Conservation (phyloP, 2,329 filamentous ascomycete genomes). For the Apiospora sp. region DNA sequence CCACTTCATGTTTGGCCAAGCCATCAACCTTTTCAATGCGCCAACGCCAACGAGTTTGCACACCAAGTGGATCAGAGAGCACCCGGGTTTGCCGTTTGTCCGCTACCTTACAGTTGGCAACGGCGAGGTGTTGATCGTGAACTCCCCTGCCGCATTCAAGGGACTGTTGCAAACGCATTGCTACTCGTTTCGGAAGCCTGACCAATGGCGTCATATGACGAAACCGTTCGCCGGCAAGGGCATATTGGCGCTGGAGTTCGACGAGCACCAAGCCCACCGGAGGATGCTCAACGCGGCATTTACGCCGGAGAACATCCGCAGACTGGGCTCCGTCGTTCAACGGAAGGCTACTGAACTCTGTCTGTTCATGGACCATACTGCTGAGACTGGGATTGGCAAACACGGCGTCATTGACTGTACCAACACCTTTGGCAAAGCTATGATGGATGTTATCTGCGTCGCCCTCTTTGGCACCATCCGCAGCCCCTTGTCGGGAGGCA, state of each 20-base stretch:
- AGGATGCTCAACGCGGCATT: constrained; percentile 45
- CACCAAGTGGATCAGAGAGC: constrained; percentile 36
- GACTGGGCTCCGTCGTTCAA: constrained; percentile 41
- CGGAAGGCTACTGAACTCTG: too few relatives aligned
- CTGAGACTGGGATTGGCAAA: constrained; percentile 22
- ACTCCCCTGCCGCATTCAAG: not conserved
- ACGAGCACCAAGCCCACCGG: constrained; percentile 46
- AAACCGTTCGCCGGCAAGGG: not conserved
- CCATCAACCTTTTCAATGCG: constrained; percentile 30
- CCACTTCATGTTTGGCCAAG: constrained; percentile 35
- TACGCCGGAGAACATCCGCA: constrained; percentile 40
- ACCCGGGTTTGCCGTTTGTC: constrained; percentile 38
- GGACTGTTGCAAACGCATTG: not conserved
- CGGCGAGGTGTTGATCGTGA: not conserved
- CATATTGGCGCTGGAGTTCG: constrained; percentile 45
- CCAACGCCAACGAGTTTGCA: constrained; percentile 31
- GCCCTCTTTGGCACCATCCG: constrained; percentile 27
- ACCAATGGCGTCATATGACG: not conserved
- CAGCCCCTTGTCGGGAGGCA: too few relatives aligned
- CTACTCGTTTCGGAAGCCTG: not conserved
- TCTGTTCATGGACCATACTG: constrained; percentile 32
- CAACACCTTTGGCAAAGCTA: constrained; percentile 27
- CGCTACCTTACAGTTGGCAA: constrained; percentile 34
- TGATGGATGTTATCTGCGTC: constrained; percentile 27
- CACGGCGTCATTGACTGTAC: constrained; percentile 28